Evolutionary conservation across 2,329 filamentous ascomycete species (phyloP), one percentile per base, ranked within the genome.

Genomic region (Exophiala lecanii-corni): DNA sequence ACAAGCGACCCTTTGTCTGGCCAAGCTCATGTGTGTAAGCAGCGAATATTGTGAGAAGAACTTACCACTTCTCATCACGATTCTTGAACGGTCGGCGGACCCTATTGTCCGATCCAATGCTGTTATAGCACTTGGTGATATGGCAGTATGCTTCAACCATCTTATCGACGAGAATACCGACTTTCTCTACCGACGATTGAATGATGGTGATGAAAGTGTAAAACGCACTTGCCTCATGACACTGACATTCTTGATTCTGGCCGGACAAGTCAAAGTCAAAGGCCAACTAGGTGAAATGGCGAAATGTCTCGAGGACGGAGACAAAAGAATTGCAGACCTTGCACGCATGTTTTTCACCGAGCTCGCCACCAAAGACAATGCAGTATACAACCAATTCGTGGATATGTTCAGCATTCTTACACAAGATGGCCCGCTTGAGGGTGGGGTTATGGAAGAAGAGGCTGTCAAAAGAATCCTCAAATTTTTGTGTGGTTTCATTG

Each of bases 91-190:
- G 20, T 96, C 89, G 2, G 79, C 87, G 21, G 88, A 96, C 58
- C 85, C 94, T 1, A 94, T 89, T 13, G 91, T 94, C 28, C 83
- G 92, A 39, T 94, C 87, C 57, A 98, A 98, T 61, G 87, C 94
- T 7, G 94, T 98, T 13, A 94, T 98, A 56, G 91, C 92, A 0
- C 79, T 98, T 0, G 92, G 92, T 28, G 92, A 98, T 62, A 98
- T 98, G 92, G 94, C 94, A 0, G 92, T 98, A 16, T 96, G 89
- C 75, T 98, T 98, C 76, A 98, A 98, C 61, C 92, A 98, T 60
- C 78, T 98, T 37, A 96, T 98, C 56, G 94, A 98, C 60, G 94
- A 98, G 68, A 97, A 98, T 65, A 98, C 92, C 0, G 92, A 98
- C 62, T 98, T 97, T 71, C 68, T 98, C 31, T 98, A 98, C 67